These are phyloP conservation scores for Periglandula ipomoeae DNA, from an alignment of 2,329 filamentous ascomycete genomes.

Conservation along the genomic window DNA sequence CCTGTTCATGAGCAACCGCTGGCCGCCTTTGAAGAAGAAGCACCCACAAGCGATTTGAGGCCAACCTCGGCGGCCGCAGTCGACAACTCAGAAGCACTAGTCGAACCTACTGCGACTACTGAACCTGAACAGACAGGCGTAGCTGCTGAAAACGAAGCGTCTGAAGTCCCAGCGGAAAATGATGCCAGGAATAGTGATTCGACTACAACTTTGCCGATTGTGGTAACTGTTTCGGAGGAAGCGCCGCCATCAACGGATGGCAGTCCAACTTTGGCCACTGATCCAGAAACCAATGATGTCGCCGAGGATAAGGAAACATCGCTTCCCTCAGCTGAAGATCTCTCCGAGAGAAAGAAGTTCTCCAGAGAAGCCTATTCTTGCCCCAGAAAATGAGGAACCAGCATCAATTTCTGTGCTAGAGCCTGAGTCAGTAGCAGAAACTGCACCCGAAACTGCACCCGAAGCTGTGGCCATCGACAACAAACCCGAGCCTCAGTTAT, in stretches of 20 bases:
- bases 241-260: background rate
- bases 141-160: background rate
- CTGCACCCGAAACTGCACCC: background rate
- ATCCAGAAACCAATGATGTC: background rate
- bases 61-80: background rate
- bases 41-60: background rate
- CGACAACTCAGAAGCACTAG: background rate
- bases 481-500: too few relatives aligned
- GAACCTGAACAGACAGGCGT: background rate
- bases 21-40: background rate
- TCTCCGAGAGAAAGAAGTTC: background rate
- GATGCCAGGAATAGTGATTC: background rate
- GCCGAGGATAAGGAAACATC: background rate
- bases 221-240: background rate
- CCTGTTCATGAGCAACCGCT: background rate
- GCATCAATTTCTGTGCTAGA: background rate
- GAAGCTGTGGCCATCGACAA: background rate
- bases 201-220: background rate
- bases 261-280: background rate
- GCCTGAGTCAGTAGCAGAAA: background rate
- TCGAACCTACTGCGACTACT: background rate
- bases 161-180: too few relatives aligned
- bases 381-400: background rate
- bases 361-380: background rate
- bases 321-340: background rate